Base-by-base conservation (phyloP, 306 rosid species). In the Cucurbita maxima region DNA sequence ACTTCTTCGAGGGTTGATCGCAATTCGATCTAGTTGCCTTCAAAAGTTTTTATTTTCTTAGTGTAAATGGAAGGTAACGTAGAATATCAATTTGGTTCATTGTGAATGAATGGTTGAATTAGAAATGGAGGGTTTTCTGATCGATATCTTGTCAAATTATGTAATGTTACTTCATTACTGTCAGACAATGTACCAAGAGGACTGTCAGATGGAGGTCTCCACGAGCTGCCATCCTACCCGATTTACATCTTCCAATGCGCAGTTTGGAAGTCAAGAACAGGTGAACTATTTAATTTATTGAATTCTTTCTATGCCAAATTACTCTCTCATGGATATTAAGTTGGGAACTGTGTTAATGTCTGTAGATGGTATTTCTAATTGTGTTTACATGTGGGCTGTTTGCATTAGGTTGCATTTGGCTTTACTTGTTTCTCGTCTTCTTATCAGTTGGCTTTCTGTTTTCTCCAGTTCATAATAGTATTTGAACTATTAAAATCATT, bases 181-280 rank as follows among this genome's bases (percentile, higher is more conserved):
- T 51, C 77, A 74, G 58, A 54, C 37, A 45, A 30, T 79, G 80
- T 75, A 77, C 43, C 88, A 92, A 78, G 71, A 62, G 88, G 86
- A 81, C 43, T 77, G 83, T 84, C 43, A 78, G 44, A 75, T 83
- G 89, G 88, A 87, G 84, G 76, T 78, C 88, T 72, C 79, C 85
- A 68, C 90, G 80, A 64, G 96, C 94, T 57, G 90, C 95, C 55
- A 73, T 89, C 73, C 56, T 82, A 16, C 84, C 91, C 4, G 81
- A 74, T 80, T 74, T 84, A 75, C 99, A 94, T 81, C 97, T 94
- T 50, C 99, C 99, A 16, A 94, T 89, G 99, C 99, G 99, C 19
- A 94, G 97, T 67, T 87, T 81, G 9, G 98, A 94, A 82, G 62
- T 85, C 55, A 91, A 94, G 77, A 87, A 94, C 77, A 85, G 95